phyloP scores from a whole-genome alignment of 176 grass and related monocot genomes.

The Zoysia japonica region DNA sequence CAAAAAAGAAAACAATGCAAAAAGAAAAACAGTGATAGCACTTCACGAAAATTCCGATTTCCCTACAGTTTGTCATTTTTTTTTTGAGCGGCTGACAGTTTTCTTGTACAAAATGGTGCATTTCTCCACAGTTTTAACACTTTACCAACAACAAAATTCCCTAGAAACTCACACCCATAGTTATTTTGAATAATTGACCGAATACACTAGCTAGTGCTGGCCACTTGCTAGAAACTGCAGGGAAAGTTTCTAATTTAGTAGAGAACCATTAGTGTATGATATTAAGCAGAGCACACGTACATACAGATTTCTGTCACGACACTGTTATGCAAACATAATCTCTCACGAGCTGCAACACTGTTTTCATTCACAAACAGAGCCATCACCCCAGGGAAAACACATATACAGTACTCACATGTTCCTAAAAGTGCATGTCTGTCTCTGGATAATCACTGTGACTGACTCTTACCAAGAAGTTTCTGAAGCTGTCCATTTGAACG shows the following conservation, averaged over 20 bases:
- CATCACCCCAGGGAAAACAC: not conserved
- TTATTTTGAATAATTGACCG: too few species aligned
- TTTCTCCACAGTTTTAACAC: too few species aligned
- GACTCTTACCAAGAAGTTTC: constrained; percentile 68
- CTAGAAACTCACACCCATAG: too few species aligned
- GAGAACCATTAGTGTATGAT: not conserved
- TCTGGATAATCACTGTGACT: constrained; percentile 34
- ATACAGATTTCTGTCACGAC: constrained; percentile 24
- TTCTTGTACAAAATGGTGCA: too few species aligned
- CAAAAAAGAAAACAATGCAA: not conserved
- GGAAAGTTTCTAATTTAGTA: too few species aligned
- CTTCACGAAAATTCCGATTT: too few species aligned
- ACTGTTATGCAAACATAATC: not conserved
- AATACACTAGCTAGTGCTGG: too few species aligned
- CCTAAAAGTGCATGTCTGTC: constrained; percentile 10
- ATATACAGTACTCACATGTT: constrained; percentile 3
- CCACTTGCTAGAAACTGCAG: too few species aligned
- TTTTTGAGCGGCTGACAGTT: too few species aligned
- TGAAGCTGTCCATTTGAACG: constrained; percentile 62
- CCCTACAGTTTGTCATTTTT: too few species aligned
- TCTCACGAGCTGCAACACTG: constrained; percentile 7
- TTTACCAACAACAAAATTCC: too few species aligned
- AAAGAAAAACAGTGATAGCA: not conserved
- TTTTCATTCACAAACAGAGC: constrained; percentile 2
- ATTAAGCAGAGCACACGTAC: constrained; percentile 14